Base-by-base conservation (phyloP, 1,284 basidiomycete genomes). In the Trichosporon faecale region DNA sequence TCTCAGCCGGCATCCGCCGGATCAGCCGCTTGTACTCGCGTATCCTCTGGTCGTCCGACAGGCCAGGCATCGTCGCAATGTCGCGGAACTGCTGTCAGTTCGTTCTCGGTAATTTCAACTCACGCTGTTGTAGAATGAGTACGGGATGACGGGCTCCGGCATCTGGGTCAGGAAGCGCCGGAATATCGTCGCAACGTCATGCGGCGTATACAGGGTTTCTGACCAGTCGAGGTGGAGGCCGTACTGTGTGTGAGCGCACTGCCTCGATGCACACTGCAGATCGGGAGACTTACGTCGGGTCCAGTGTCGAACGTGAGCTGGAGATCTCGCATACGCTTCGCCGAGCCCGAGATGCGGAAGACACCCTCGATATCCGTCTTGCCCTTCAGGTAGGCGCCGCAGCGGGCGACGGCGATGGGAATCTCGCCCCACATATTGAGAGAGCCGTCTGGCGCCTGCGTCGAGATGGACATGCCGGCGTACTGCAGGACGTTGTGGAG, bases 121-220 rank as follows among this genome's bases (percentile, higher is more conserved):
- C 82, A 94, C 92, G 74, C 90, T 87, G 79, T 92, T 89, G 82
- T 98, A 98, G 85, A 94, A 89, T 77, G 77, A 75, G 44, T 70
- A 69, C 2, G 79, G 81, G 21, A 83, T 76, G 55, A 80, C 75
- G 8, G 78, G 77, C 74, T 83, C 94, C 37, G 96, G 95, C 91
- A 98, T 94, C 79, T 92, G 91, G 6, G 95, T 98, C 71, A 99
- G 89, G 84, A 95, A 99, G 84, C 96, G 87, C 70, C 96, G 88
- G 79, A 99, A 93, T 66, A 99, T 94, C 76, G 93, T 96, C 21
- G 96, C 96, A 65, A 97, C 94, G 81, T 99, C 96, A 82, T 99
- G 96, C 2, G 95, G 89, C 37, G 91, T 97, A 83, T 91, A 98
- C 23, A 87, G 87, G 76, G 92, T 89, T 69, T 88, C 85, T 78